Evolutionary conservation across 192 early-diverging fungal species (phyloP).

Genomic region (Coemansia guatemalensis): DNA sequence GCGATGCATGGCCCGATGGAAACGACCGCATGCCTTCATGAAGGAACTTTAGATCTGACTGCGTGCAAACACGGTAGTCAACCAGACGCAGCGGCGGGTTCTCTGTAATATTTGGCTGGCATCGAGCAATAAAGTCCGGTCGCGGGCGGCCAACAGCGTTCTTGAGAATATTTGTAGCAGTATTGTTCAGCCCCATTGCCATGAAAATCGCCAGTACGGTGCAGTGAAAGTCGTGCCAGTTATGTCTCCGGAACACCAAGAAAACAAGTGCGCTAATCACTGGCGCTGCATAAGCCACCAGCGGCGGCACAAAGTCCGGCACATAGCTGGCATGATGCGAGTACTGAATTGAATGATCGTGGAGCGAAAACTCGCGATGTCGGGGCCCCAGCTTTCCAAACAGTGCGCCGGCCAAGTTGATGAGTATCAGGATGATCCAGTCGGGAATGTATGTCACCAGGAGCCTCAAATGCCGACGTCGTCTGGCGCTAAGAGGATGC

Average conservation of each 20-base stretch:
- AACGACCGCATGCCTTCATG: conserved; percentile 81
- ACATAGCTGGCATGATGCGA: conserved; percentile 50
- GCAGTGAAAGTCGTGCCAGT: conserved; percentile 54
- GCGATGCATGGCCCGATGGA: conserved; percentile 82
- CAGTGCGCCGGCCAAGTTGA: conserved; percentile 58
- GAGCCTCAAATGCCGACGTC: conserved; percentile 28
- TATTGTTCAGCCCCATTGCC: conserved; percentile 50
- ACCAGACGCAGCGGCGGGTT: conserved; percentile 61
- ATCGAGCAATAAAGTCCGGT: conserved; percentile 64
- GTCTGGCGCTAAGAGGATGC: conserved; percentile 15
- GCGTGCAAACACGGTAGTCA: conserved; percentile 62
- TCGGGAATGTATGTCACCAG: conserved; percentile 47
- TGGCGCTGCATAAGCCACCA: conserved; percentile 40
- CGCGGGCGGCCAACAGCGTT: conserved; percentile 58
- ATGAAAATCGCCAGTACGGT: conserved; percentile 48
- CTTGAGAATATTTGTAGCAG: conserved; percentile 55
- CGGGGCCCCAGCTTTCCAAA: conserved; percentile 60
- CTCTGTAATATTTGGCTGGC: conserved; percentile 31
- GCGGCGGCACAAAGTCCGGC: conserved; percentile 43
- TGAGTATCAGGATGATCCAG: conserved; percentile 60
- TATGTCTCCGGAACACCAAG: conserved; percentile 40
- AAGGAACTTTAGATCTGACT: conserved; percentile 53
- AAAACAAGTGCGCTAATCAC: conserved; percentile 35
- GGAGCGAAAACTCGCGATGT: conserved; percentile 68
- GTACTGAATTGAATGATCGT: conserved; percentile 65